These are phyloP conservation scores for Thoreauomyces humboldtii DNA, from an alignment of 192 early-diverging fungal species.

Conservation along the genomic window DNA sequence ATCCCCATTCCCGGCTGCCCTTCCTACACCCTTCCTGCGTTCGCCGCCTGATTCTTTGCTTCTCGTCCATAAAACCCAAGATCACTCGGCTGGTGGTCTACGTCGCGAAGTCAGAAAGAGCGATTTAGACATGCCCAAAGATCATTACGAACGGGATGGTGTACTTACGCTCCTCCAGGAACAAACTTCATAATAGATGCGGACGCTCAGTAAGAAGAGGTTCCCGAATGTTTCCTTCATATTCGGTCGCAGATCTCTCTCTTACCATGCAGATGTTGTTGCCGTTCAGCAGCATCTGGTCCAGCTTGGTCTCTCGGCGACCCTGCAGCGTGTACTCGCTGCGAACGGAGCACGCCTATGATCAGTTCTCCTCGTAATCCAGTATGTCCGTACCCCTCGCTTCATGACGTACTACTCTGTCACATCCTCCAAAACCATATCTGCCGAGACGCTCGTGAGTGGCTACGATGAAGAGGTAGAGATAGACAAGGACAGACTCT, in stretches of 20 bases:
- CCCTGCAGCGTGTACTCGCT: conserved; percentile 80
- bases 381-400: neutral
- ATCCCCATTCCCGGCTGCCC: too few relatives aligned
- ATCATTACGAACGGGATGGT: neutral
- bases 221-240: neutral
- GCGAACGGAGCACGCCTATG: neutral
- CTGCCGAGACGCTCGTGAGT: conserved; percentile 24
- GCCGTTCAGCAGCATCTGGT: conserved; percentile 93
- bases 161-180: conserved; percentile 45
- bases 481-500: neutral
- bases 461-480: neutral
- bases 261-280: conserved; percentile 95
- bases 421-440: conserved; percentile 97
- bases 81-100: neutral
- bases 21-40: too few relatives aligned
- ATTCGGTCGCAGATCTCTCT: too few relatives aligned
- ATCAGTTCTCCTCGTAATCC: neutral
- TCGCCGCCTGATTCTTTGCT: too few relatives aligned
- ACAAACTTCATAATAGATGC: conserved; percentile 31
- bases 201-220: neutral
- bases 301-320: conserved; percentile 69
- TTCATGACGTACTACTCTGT: conserved; percentile 78
- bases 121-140: neutral
- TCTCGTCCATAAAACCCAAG: neutral
- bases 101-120: neutral